A percentile compares a stretch with the other conserved stretches of the same genome.
These are phyloP conservation scores for Monotropa hypopitys DNA, from an alignment of 179 eudicot species.

Conservation along the genomic window DNA sequence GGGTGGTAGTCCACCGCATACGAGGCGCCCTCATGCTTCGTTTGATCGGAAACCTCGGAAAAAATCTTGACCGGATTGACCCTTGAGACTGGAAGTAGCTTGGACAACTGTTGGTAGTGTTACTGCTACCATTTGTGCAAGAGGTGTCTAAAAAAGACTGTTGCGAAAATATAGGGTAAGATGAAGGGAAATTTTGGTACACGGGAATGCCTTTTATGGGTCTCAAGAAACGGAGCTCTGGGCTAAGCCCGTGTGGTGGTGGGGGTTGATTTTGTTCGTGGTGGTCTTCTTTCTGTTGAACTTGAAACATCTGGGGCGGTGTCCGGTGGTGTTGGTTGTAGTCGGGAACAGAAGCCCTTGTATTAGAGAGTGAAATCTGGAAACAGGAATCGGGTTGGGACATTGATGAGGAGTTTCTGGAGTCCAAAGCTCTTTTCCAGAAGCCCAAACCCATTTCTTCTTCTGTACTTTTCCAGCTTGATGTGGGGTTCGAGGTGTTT, in stretches of 20 bases:
- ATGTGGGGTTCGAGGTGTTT: slow-evolving; percentile 9
- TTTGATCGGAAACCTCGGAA: slow-evolving; percentile 47
- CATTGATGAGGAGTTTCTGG: slow-evolving; percentile 19
- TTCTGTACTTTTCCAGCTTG: slow-evolving; percentile 11
- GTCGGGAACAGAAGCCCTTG: not conserved
- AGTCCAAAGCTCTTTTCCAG: slow-evolving; percentile 16
- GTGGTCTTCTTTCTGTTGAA: not conserved
- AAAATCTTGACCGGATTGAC: slow-evolving; percentile 39
- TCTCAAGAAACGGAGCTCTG: slow-evolving; percentile 30
- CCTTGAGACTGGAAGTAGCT: slow-evolving; percentile 17
- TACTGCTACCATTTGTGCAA: slow-evolving; percentile 2
- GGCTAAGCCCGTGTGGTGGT: slow-evolving; percentile 20
- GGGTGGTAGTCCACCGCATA: slow-evolving; percentile 78
- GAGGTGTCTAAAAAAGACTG: slow-evolving; percentile 8
- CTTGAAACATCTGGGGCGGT: slow-evolving; percentile 6
- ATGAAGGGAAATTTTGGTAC: slow-evolving; percentile 47
- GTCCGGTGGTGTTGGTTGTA: slow-evolving; percentile 7
- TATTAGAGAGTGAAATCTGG: slow-evolving; percentile 29
- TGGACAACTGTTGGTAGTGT: not conserved
- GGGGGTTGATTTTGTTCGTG: slow-evolving; percentile 14
- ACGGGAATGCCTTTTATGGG: slow-evolving; percentile 67
- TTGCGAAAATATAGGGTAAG: slow-evolving; percentile 5
- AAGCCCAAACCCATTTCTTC: slow-evolving; percentile 28
- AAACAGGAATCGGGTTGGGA: slow-evolving; percentile 11
- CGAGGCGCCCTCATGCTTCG: slow-evolving; percentile 71